These are phyloP conservation scores for Linaria vulgaris DNA, from an alignment of 257 asterid species.

Conservation along the genomic window DNA sequence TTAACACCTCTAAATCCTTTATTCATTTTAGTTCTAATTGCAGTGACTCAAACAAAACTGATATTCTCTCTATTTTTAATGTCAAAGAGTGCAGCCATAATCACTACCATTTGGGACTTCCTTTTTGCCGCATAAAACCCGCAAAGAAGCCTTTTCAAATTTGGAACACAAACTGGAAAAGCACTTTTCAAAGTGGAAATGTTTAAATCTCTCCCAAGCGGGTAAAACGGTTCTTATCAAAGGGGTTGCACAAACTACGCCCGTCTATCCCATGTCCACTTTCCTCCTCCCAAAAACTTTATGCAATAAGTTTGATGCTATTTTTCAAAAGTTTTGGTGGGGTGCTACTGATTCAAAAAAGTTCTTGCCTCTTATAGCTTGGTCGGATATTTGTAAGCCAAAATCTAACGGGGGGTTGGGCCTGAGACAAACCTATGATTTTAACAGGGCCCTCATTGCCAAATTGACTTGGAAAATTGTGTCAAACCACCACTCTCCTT, in stretches of 20 bases:
- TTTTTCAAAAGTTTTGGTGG: neutral
- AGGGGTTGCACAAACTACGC: neutral
- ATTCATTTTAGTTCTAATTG: neutral
- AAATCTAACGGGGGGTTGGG: no score
- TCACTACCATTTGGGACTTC: neutral
- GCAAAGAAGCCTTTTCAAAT: no score
- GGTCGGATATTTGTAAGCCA: no score
- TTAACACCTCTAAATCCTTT: neutral
- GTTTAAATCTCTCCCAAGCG: neutral
- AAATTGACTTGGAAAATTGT: no score
- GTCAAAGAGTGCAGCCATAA: neutral
- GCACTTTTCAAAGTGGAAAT: neutral
- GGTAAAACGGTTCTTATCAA: neutral
- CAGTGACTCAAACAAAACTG: no score
- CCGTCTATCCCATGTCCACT: neutral
- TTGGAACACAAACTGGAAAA: neutral
- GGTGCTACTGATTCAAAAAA: no score
- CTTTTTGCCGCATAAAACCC: neutral
- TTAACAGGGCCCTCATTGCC: no score
- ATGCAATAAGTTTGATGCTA: neutral
- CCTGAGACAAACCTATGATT: no score
- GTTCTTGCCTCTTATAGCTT: no score
- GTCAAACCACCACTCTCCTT: no score
- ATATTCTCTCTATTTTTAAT: neutral
- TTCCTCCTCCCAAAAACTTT: neutral